Conservation (phyloP, 2,329 filamentous ascomycete species). For the Penicillium sp. region DNA sequence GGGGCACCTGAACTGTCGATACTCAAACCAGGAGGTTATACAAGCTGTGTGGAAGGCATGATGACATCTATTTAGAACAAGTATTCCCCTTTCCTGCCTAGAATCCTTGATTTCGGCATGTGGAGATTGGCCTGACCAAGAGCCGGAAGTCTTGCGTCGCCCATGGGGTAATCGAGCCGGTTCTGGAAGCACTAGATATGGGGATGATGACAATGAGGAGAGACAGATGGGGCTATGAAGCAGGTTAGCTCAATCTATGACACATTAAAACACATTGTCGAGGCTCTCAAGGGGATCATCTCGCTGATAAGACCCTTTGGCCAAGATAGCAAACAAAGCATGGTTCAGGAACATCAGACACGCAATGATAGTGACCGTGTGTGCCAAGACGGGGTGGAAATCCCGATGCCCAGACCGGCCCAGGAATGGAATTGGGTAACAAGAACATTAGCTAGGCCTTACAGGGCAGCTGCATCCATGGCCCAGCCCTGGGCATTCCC, state of each 20-base stretch:
- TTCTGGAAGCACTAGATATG: constrained; percentile 27
- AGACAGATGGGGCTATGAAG: constrained; percentile 35
- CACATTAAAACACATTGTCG: not conserved
- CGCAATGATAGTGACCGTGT: not conserved
- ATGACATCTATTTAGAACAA: constrained; percentile 36
- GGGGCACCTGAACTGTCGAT: constrained; percentile 36
- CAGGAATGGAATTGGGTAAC: not conserved
- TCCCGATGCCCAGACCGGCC: constrained; percentile 11
- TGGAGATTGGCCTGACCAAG: not conserved
- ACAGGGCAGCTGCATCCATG: constrained; percentile 14
- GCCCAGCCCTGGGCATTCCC: constrained; percentile 24
- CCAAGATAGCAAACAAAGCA: not conserved
- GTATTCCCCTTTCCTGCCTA: constrained; percentile 16
- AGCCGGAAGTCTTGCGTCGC: constrained; percentile 8
- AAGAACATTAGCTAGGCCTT: constrained; percentile 1
- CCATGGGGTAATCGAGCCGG: constrained; percentile 21
- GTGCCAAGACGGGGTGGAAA: not conserved
- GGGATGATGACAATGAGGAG: constrained; percentile 28
- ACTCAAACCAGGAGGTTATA: constrained; percentile 37
- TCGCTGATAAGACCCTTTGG: not conserved
- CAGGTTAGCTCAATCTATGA: constrained; percentile 19
- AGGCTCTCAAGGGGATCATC: not conserved
- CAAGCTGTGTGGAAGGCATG: constrained; percentile 37
- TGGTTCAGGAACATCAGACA: constrained; percentile 1
- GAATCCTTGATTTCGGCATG: constrained; percentile 5